Evolutionary conservation across 208 protist genomes (phyloP), one percentile per base, ranked within the genome.

Genomic region (Leishmania gerbilli): DNA sequence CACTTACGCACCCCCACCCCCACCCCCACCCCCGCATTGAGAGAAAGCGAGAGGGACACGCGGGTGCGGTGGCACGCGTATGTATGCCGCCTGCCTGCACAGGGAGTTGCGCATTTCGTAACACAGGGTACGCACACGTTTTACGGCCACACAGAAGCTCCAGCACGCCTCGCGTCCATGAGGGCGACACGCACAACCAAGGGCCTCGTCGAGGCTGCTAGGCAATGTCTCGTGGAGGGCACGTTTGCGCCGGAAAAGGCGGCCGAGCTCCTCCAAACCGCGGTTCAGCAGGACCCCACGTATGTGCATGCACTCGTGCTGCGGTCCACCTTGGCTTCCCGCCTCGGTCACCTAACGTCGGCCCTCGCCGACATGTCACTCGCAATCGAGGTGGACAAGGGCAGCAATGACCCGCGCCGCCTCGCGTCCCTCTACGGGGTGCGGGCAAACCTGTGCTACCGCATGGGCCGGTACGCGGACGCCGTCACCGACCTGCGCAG

Each of bases 361-460:
- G 93, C 94, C 31, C 69, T 95, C 3, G 83, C 88, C 13, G 93
- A 97, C 69, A 71, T 96, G 24, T 88, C 93, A 1, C 72, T 97
- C 15, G 88, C 88, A 5, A 95, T 97, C 67, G 92, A 97, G 76
- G 17, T 97, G 47, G 93, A 96, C 42, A 84, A 90, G 60, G 64
- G 83, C 68, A 81, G 60, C 53, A 83, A 76, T 21, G 93, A 96
- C 60, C 77, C 80, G 1, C 87, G 86, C 13, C 86, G 89, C 1
- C 84, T 95, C 2, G 88, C 93, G 34, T 80, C 84, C 0, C 83
- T 92, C 27, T 96, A 97, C 82, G 90, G 88, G 24, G 81, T 47
- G 3, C 92, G 95, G n/a, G 94, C 89, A 6, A 72, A 31, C 53
- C 67, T 94, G 9, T 92, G 87, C 75, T 77, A 79, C 31, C 89